Evolutionary conservation across 2,329 filamentous ascomycete species (phyloP), one percentile per base, ranked within the genome.

Genomic region (Fusarium sp.): DNA sequence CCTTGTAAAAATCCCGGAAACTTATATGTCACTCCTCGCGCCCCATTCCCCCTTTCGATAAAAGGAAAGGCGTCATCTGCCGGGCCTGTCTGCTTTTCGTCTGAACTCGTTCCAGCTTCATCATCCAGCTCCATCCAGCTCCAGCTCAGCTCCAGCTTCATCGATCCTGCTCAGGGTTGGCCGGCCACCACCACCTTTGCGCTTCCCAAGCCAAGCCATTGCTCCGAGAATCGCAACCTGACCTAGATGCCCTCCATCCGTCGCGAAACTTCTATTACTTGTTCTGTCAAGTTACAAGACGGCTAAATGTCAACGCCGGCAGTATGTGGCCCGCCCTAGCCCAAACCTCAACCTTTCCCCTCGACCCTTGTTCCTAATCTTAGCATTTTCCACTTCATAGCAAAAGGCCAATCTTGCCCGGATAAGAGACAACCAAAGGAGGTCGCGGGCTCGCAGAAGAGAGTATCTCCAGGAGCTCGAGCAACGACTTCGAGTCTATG

Each of bases 361-460:
- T 59, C 59, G 56, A 67, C 66, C 64, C 59, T 43, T 68, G 64
- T 73, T 71, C 67, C 68, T 78, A 66, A 75, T 66, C 32, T 37
- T 60, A 65, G 67, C 33, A 59, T 62, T 63, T 69, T 71, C 45
- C 37, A 68, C 25, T 66, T 59, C 66, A 25, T 73, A 84, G 82
- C 82, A 83, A 73, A 82, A 81, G 70, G 82, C 82, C 70, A 84
- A 84, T 66, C 78, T 84, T 75, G 82, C 82, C 71, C 91, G 93
- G 67, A 92, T 95, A 74, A 89, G 93, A 73, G 92, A 95, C 77
- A 95, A 95, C 78, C 93, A 95, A 80, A 88, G 93, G 65, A 90
- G 93, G 71, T 94, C 91, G n/a, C 90, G 93, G 63, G 92, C 92
- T 54, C 88, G 93, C 38, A 88, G 91, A 72, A 94, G 93, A 84